These are phyloP conservation scores for Lachnellula cervina DNA, from an alignment of 2,329 filamentous ascomycete genomes.

Conservation along the genomic window DNA sequence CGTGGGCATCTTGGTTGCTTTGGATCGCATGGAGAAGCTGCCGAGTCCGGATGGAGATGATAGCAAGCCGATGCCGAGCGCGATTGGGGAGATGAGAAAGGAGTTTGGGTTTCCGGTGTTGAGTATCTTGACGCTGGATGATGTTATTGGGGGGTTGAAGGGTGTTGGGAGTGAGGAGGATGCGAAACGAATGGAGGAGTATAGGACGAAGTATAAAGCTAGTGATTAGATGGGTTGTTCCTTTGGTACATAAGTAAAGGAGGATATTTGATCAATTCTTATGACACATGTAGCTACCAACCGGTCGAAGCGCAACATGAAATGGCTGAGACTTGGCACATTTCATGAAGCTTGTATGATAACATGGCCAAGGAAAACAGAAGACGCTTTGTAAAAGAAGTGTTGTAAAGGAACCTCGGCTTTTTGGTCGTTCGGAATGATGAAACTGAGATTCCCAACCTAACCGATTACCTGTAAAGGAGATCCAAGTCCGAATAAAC, in stretches of 20 bases:
- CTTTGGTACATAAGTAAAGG: background rate
- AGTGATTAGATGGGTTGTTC: constrained; percentile 37
- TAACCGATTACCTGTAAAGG: background rate
- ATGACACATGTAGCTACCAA: too few species aligned
- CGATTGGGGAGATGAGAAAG: constrained; percentile 78
- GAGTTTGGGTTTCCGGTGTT: constrained; percentile 81
- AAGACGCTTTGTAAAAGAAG: too few species aligned
- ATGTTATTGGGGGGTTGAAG: constrained; percentile 69
- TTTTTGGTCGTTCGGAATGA: background rate
- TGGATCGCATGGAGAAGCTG: constrained; percentile 83
- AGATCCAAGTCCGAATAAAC: background rate
- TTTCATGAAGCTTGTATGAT: too few species aligned
- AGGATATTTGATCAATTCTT: too few species aligned
- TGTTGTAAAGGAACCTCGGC: too few species aligned
- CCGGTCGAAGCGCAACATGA: too few species aligned
- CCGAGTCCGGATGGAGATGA: constrained; percentile 48
- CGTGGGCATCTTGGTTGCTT: constrained; percentile 80
- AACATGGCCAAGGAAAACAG: too few species aligned
- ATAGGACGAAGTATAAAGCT: constrained; percentile 61
- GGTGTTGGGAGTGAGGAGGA: constrained; percentile 57
- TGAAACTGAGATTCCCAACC: background rate
- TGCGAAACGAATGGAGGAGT: constrained; percentile 65
- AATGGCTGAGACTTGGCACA: too few species aligned
- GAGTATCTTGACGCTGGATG: constrained; percentile 76
- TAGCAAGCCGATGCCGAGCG: constrained; percentile 65